Conservation (phyloP, 345 rosid species). For the Hibiscus mutabilis region DNA sequence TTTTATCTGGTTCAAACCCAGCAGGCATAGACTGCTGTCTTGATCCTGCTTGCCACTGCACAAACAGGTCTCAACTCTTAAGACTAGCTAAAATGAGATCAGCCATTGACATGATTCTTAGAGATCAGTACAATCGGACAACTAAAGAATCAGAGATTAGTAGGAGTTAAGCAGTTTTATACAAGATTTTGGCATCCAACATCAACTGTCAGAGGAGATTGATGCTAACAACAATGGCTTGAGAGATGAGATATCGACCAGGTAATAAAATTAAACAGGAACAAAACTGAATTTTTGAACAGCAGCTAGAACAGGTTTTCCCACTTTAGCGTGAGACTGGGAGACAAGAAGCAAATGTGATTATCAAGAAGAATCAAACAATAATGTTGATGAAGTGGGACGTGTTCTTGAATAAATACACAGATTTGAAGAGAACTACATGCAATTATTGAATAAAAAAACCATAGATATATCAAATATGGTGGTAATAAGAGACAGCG, state of each 20-base stretch:
- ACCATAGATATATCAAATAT: background rate
- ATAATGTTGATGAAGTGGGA: background rate
- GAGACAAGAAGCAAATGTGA: background rate
- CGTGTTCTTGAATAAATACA: background rate
- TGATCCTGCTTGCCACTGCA: slow-evolving; percentile 96
- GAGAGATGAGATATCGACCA: slow-evolving; percentile 5
- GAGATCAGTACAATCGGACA: background rate
- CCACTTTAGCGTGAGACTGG: slow-evolving; percentile 4
- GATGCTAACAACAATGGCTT: slow-evolving; percentile 12
- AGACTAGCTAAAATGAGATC: background rate
- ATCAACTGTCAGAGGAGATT: slow-evolving; percentile 7
- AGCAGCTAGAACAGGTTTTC: background rate
- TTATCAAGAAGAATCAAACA: background rate
- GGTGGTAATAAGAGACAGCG: background rate
- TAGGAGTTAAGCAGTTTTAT: background rate
- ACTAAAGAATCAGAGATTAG: background rate
- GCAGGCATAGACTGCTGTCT: slow-evolving; percentile 54
- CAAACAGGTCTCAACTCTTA: slow-evolving; percentile 6
- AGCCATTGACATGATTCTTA: background rate
- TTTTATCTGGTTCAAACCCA: slow-evolving; percentile 87
- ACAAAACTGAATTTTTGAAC: background rate
- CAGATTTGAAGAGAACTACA: background rate
- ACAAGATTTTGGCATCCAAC: background rate
- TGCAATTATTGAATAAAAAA: background rate
- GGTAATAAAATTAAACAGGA: background rate